Conservation (phyloP, 2,329 filamentous ascomycete species). For the Septoria linicola region DNA sequence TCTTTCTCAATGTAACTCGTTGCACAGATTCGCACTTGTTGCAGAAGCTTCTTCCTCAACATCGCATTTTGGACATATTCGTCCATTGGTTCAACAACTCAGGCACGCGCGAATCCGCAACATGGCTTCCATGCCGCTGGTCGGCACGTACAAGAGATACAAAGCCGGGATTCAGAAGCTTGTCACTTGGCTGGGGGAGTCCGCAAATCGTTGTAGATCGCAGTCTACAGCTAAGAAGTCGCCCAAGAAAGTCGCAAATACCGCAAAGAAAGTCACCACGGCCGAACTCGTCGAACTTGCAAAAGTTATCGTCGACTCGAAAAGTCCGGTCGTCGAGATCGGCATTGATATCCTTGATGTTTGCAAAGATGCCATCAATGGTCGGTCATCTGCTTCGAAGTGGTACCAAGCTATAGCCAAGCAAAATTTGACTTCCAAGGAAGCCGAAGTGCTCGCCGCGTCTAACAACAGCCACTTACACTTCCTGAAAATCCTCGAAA, state of each 20-base stretch:
- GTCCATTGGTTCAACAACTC: too few species aligned
- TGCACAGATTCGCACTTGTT: too few species aligned
- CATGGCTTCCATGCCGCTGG: constrained; percentile 4
- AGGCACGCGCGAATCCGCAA: too few species aligned
- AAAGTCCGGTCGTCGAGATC: constrained; percentile 12
- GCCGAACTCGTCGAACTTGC: constrained; percentile 3
- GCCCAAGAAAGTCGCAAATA: not conserved
- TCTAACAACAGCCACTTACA: constrained; percentile 6
- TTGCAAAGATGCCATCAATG: constrained; percentile 7
- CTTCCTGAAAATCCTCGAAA: not conserved
- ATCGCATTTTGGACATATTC: too few species aligned
- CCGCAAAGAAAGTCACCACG: not conserved
- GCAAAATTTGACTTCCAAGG: too few species aligned
- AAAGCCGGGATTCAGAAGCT: constrained; percentile 14
- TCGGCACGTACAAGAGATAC: constrained; percentile 11
- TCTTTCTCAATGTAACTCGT: too few species aligned
- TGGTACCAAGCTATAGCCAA: constrained; percentile 5
- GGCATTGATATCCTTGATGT: constrained; percentile 9
- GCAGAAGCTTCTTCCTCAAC: too few species aligned
- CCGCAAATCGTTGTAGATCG: not conserved
- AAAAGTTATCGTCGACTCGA: not conserved
- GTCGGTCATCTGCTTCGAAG: not conserved
- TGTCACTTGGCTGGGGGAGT: constrained; percentile 8
- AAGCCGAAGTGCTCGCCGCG: not conserved
- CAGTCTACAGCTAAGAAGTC: not conserved